Percentiles rank a stretch among this genome's conserved stretches.
phyloP scores from a whole-genome alignment of 1,284 basidiomycete species.

The Microstroma glucosiphilum region DNA sequence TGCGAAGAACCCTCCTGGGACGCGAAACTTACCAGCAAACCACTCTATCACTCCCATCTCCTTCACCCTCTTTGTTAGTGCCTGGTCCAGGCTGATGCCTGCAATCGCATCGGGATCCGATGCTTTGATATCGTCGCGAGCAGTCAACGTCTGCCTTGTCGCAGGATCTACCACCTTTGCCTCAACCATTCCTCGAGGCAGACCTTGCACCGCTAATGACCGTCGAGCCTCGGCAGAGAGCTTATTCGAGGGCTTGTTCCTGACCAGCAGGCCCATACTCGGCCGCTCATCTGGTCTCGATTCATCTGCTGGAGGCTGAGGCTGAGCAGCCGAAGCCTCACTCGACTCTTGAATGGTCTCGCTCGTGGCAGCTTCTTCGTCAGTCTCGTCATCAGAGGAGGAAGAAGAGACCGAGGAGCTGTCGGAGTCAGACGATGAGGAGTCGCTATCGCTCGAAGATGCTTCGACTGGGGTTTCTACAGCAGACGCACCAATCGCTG shows the following conservation, averaged over 20 bases:
- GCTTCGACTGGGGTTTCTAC: not conserved
- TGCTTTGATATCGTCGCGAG: not conserved
- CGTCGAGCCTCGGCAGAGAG: not conserved
- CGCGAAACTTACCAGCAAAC: conserved; percentile 40
- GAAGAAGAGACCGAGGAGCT: not conserved
- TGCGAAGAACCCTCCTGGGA: not conserved
- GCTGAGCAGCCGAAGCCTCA: no score
- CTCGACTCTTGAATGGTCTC: no score
- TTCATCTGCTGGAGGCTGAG: no score
- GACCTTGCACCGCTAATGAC: conserved; percentile 32
- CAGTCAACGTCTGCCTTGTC: conserved; percentile 21
- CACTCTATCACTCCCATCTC: conserved; percentile 39
- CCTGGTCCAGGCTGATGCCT: conserved; percentile 1
- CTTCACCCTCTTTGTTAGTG: conserved; percentile 7
- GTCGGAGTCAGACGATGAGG: not conserved
- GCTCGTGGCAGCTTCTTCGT: conserved; percentile 11
- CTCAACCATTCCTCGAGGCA: conserved; percentile 32
- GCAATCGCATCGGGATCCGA: not conserved
- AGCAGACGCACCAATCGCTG: not conserved
- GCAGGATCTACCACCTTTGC: conserved; percentile 31
- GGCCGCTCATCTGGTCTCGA: not conserved
- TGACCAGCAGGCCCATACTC: conserved; percentile 16
- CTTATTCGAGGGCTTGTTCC: not conserved
- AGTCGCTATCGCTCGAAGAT: not conserved
- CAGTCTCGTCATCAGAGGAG: conserved; percentile 12